Evolutionary conservation across 495 filamentous ascomycete species (phyloP).

Genomic region (Aspergillus avenaceus): DNA sequence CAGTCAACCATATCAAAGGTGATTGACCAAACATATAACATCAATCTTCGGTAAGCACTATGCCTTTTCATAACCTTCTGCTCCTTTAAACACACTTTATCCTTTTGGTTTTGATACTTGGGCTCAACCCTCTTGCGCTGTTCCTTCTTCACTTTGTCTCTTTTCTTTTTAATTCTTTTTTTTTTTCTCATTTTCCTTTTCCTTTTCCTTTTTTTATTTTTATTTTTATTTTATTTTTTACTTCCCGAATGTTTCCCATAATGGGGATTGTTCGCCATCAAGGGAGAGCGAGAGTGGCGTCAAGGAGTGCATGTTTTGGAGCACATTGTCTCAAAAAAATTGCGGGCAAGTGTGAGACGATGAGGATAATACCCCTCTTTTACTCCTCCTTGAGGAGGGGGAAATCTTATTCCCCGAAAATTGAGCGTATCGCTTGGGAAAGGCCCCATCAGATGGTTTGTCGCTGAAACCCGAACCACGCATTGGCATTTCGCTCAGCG

Average conservation of each 20-base stretch:
- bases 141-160: no score
- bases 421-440: not conserved
- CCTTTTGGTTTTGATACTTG: no score
- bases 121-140: no score
- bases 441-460: not conserved
- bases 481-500: slow-evolving; percentile 8
- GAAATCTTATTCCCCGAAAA: no score
- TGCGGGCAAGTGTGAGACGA: not conserved
- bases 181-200: not conserved
- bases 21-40: no score
- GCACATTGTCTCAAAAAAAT: not conserved
- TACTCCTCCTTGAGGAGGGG: not conserved
- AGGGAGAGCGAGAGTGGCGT: not conserved
- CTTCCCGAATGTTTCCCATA: not conserved
- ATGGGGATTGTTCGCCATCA: no score
- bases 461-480: slow-evolving; percentile 6
- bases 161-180: not conserved
- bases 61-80: no score
- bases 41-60: slow-evolving; percentile 1
- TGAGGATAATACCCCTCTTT: not conserved
- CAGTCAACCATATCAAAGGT: not conserved
- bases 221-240: not conserved
- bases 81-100: no score
- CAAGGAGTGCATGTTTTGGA: not conserved
- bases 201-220: not conserved